Percentiles rank a stretch among this genome's conserved stretches.
Evolutionary conservation across 495 filamentous ascomycete species (phyloP).

Genomic region (Podospora fimiseda): DNA sequence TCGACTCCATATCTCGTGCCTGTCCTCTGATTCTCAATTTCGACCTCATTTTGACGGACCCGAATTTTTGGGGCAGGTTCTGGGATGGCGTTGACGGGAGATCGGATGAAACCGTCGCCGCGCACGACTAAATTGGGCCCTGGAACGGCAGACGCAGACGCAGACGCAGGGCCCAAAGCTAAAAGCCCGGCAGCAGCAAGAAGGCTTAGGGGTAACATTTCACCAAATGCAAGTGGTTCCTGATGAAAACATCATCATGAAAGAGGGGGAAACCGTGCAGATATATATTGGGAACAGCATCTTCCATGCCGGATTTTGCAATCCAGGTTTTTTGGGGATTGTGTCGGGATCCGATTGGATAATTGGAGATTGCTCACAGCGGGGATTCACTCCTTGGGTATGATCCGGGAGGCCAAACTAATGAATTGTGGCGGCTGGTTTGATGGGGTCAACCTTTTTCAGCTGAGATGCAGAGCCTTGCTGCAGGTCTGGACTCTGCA

Average conservation of each 20-base stretch:
- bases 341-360: constrained; percentile 5
- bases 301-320: constrained; percentile 1
- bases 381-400: background rate
- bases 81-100: constrained; percentile 8
- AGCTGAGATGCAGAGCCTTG: background rate
- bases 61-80: background rate
- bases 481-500: too few species aligned
- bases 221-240: background rate
- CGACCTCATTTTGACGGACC: constrained; percentile 12
- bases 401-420: background rate
- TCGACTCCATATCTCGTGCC: constrained; percentile 17
- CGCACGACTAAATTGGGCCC: background rate
- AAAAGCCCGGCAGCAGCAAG: constrained; percentile 6
- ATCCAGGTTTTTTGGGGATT: background rate
- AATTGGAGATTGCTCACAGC: background rate
- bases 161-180: background rate
- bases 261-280: background rate
- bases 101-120: constrained; percentile 17
- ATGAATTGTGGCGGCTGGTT: background rate
- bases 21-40: constrained; percentile 4
- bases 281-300: background rate
- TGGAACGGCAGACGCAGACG: background rate
- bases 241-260: background rate
- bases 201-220: constrained; percentile 11
- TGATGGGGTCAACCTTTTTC: background rate